These are phyloP conservation scores for Aspergillus sojae DNA, from an alignment of 2,329 filamentous ascomycete genomes.

Conservation along the genomic window DNA sequence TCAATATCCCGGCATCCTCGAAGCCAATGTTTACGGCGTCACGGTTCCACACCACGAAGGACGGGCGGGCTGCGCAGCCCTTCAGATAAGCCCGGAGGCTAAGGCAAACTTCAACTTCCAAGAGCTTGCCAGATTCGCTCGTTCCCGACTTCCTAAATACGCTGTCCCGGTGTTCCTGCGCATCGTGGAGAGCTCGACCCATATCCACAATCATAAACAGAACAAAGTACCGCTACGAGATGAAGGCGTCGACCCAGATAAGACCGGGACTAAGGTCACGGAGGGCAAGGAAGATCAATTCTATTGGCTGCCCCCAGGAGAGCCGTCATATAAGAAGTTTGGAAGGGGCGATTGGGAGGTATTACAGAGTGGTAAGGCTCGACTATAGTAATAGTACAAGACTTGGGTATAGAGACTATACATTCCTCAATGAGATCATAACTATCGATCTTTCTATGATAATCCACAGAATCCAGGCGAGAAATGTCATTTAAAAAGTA, in stretches of 20 bases:
- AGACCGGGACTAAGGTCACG: constrained; percentile 47
- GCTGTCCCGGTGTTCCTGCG: constrained; percentile 75
- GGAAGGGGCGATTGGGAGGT: constrained; percentile 60
- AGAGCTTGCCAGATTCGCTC: constrained; percentile 61
- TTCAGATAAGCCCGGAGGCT: constrained; percentile 56
- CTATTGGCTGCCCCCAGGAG: constrained; percentile 53
- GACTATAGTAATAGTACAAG: constrained; percentile 40
- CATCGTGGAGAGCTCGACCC: constrained; percentile 52
- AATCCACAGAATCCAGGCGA: not conserved
- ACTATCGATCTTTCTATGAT: not conserved
- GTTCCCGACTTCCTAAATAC: constrained; percentile 67
- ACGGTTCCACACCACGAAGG: constrained; percentile 67
- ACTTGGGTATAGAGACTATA: not conserved
- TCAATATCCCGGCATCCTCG: constrained; percentile 59
- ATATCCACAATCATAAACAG: constrained; percentile 73
- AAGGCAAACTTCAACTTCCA: constrained; percentile 60
- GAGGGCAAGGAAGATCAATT: constrained; percentile 51
- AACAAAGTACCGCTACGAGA: constrained; percentile 72
- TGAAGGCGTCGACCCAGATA: constrained; percentile 64
- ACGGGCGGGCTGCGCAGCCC: constrained; percentile 64
- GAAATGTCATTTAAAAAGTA: too few relatives aligned
- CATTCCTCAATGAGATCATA: not conserved
- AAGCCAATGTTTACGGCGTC: constrained; percentile 73
- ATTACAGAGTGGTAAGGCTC: constrained; percentile 50
- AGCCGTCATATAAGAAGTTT: constrained; percentile 62